Percentiles rank a stretch among this genome's conserved stretches.
These are phyloP conservation scores for Naganishia sp. DNA, from an alignment of 1,284 basidiomycete genomes.

Conservation along the genomic window DNA sequence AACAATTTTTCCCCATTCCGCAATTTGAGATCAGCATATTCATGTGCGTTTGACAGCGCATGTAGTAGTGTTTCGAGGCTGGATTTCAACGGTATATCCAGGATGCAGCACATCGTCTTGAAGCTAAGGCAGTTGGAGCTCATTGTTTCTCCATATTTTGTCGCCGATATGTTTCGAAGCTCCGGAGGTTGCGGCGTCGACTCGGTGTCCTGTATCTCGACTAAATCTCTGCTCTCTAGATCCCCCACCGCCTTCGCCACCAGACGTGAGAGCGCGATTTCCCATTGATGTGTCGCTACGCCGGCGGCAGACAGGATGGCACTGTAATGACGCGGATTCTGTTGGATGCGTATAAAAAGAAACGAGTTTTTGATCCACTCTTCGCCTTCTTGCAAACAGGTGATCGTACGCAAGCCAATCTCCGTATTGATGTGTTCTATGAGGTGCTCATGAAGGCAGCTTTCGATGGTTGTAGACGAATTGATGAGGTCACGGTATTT, in stretches of 20 bases:
- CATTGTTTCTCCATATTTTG: constrained; percentile 21
- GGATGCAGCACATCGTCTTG: constrained; percentile 39
- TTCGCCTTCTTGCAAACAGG: constrained; percentile 62
- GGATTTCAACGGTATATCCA: constrained; percentile 34
- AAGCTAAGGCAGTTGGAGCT: constrained; percentile 17
- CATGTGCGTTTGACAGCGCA: constrained; percentile 32
- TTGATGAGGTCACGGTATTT: constrained; percentile 45
- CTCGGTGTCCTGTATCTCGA: constrained; percentile 56
- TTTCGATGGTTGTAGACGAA: constrained; percentile 71
- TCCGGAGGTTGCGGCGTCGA: constrained; percentile 42
- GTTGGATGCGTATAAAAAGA: constrained; percentile 75
- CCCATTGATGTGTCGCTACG: constrained; percentile 52
- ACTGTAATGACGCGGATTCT: constrained; percentile 76
- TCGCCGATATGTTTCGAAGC: constrained; percentile 24
- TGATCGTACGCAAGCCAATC: constrained; percentile 79
- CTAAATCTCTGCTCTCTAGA: constrained; percentile 63
- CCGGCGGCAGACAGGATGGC: constrained; percentile 56
- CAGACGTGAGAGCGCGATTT: constrained; percentile 59
- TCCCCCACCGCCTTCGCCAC: constrained; percentile 58
- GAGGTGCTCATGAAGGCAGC: constrained; percentile 77
- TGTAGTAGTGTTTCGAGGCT: constrained; percentile 32
- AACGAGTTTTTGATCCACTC: constrained; percentile 79
- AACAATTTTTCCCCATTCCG: constrained; percentile 46
- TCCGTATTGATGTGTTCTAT: constrained; percentile 91
- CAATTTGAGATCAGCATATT: constrained; percentile 43